These are phyloP conservation scores for Pistacia vera DNA, from an alignment of 345 rosid genomes.

Conservation along the genomic window DNA sequence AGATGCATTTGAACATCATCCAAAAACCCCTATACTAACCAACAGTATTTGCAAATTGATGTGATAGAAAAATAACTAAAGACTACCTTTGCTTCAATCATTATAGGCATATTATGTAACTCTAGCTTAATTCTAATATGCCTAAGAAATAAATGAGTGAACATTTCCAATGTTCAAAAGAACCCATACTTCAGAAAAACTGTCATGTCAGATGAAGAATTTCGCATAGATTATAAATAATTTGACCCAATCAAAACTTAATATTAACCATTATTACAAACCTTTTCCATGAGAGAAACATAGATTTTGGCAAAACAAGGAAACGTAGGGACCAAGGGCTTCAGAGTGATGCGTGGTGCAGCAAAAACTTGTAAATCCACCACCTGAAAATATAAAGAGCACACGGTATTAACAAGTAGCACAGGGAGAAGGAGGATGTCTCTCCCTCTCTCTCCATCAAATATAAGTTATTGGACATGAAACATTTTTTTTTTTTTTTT, in stretches of 20 bases:
- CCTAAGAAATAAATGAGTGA: background rate
- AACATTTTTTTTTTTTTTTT: background rate
- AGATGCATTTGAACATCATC: background rate
- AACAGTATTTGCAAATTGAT: background rate
- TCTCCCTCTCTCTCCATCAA: constrained; percentile 3
- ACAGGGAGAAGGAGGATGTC: background rate
- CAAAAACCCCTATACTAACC: background rate
- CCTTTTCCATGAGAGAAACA: constrained; percentile 98
- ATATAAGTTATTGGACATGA: background rate
- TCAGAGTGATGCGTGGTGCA: constrained; percentile 86
- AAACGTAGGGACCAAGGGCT: constrained; percentile 92
- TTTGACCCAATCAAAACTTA: background rate
- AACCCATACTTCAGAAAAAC: background rate
- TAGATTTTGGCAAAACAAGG: constrained; percentile 91
- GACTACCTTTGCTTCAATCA: no score
- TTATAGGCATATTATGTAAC: background rate
- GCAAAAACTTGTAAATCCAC: constrained; percentile 95
- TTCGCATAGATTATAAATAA: constrained; percentile 1
- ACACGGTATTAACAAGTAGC: constrained; percentile 15
- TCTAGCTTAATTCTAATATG: background rate
- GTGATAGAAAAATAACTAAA: background rate
- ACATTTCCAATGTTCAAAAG: background rate
- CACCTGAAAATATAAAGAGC: constrained; percentile 48
- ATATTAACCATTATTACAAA: constrained; percentile 27
- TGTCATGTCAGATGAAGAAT: background rate